Evolutionary conservation across 176 grass and related monocot species (phyloP).

Genomic region (Thalia dealbata): DNA sequence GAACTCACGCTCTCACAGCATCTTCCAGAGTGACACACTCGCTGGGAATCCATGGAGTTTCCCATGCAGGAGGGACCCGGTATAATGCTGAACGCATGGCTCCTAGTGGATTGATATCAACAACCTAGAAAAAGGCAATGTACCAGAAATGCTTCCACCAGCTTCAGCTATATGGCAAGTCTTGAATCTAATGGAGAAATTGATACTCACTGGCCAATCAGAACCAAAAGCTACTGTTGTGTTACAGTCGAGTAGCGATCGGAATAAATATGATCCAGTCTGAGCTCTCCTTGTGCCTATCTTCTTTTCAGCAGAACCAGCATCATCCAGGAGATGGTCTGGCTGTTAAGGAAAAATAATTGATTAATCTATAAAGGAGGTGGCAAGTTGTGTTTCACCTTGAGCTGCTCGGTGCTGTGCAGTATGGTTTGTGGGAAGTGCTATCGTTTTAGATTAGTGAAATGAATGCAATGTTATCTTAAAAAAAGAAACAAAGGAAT

Average conservation of each 20-base stretch:
- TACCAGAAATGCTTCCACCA: background rate
- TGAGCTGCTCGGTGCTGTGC: too few species aligned
- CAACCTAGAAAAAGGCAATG: conserved; percentile 39
- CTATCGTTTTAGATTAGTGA: too few species aligned
- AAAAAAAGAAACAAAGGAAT: background rate
- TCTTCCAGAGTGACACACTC: conserved; percentile 56
- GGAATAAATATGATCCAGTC: conserved; percentile 57
- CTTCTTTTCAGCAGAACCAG: conserved; percentile 42
- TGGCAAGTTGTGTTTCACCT: too few species aligned
- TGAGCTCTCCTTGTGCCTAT: conserved; percentile 43
- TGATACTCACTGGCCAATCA: conserved; percentile 77
- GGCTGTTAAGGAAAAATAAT: conserved; percentile 37
- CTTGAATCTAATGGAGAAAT: too few species aligned
- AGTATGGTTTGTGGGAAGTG: too few species aligned
- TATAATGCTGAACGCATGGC: conserved; percentile 47
- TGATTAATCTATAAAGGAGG: too few species aligned
- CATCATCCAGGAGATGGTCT: conserved; percentile 75
- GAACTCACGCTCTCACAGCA: conserved; percentile 67
- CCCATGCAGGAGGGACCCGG: conserved; percentile 49
- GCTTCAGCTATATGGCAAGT: too few species aligned
- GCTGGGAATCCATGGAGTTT: conserved; percentile 48
- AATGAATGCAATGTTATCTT: too few species aligned
- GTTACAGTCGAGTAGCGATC: conserved; percentile 35
- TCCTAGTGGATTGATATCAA: conserved; percentile 71
- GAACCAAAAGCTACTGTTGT: conserved; percentile 79